phyloP scores from a whole-genome alignment of 225 moss, liverwort and hornwort genomes.

The Antitrichia curtipendula region DNA sequence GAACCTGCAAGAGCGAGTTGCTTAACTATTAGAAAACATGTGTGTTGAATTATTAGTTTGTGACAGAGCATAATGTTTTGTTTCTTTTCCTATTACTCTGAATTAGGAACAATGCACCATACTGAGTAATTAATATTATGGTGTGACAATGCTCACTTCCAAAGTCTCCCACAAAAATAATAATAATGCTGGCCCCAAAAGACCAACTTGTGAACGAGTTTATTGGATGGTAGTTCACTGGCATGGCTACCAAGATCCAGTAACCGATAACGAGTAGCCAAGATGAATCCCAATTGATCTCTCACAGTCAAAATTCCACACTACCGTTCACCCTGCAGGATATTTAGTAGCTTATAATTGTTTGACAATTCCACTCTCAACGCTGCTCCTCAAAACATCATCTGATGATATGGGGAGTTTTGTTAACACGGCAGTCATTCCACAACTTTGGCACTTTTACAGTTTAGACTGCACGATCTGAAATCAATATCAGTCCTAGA shows the following conservation, averaged over 20 bases:
- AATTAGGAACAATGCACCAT: background rate
- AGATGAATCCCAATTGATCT: background rate
- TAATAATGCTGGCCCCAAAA: background rate
- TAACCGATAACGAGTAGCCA: background rate
- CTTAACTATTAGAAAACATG: background rate
- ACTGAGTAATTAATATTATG: too few species aligned
- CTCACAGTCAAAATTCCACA: background rate
- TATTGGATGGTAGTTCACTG: too few species aligned
- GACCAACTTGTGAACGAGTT: too few species aligned
- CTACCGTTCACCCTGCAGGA: background rate
- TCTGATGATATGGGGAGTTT: background rate
- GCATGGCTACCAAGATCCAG: background rate
- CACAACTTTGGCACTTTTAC: too few species aligned
- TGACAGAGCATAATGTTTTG: background rate
- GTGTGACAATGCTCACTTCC: background rate
- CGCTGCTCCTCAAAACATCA: background rate
- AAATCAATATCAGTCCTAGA: too few species aligned
- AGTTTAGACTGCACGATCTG: too few species aligned
- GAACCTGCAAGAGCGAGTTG: background rate
- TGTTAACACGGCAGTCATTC: too few species aligned
- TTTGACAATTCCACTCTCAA: background rate
- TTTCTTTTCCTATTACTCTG: background rate
- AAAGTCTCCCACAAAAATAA: background rate
- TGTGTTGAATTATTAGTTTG: background rate
- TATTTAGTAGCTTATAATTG: background rate